Percentiles rank a stretch among this genome's conserved stretches.
Conservation (phyloP, 305 asterid species). For the Fraxinus paxiana region DNA sequence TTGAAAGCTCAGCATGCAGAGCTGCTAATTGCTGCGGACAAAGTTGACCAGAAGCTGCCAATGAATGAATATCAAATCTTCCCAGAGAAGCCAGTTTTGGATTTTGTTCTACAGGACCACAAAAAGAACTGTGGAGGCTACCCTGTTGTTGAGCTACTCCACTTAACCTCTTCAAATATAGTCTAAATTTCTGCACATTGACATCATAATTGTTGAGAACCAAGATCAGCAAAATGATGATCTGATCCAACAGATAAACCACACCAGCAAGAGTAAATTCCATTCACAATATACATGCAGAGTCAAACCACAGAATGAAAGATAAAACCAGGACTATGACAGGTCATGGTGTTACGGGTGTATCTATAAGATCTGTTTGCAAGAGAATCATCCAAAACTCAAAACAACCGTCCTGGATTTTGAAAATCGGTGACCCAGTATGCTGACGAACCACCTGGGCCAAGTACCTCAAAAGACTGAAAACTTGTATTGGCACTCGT, state of each 20-base stretch:
- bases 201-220: constrained; percentile 20
- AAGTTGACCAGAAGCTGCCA: constrained; percentile 64
- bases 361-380: neutral
- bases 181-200: constrained; percentile 69
- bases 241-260: constrained; percentile 1
- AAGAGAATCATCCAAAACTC: neutral
- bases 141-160: constrained; percentile 69
- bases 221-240: constrained; percentile 17
- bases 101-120: constrained; percentile 58
- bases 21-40: constrained; percentile 65
- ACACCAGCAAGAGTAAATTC: neutral
- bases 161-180: constrained; percentile 70
- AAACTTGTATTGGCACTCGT: neutral
- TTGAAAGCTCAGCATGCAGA: constrained; percentile 56
- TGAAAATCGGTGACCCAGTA: neutral
- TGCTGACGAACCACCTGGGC: neutral
- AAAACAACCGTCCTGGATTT: neutral
- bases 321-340: neutral
- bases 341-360: neutral
- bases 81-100: constrained; percentile 50
- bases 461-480: neutral
- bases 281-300: neutral
- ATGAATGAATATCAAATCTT: constrained; percentile 60
- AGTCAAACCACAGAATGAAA: neutral
- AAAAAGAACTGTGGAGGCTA: constrained; percentile 48